phyloP scores from a whole-genome alignment of 129 eudicot genomes.

The Flaveria linearis region DNA sequence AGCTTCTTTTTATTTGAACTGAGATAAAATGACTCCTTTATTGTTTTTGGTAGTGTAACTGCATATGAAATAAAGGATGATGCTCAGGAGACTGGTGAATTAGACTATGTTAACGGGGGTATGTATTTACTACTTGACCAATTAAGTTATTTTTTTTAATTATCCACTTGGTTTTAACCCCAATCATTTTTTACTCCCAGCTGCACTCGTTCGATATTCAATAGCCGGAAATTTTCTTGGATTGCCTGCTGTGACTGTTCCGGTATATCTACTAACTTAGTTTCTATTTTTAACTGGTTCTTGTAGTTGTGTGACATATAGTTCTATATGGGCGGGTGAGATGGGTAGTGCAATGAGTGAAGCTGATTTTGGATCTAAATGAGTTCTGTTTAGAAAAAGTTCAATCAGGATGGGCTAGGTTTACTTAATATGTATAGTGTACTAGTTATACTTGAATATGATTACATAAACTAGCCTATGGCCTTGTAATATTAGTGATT shows the following conservation, averaged over 20 bases:
- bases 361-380: background rate
- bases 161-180: background rate
- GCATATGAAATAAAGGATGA: constrained; percentile 74
- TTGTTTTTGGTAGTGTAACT: constrained; percentile 59
- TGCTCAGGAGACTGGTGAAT: constrained; percentile 70
- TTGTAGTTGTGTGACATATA: background rate
- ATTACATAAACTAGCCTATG: background rate
- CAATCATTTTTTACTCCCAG: constrained; percentile 36
- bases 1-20: background rate
- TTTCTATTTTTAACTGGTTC: background rate
- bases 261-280: constrained; percentile 43
- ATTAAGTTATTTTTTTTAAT: background rate
- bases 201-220: constrained; percentile 81
- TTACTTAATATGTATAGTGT: too few relatives aligned
- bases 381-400: background rate
- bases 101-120: constrained; percentile 98
- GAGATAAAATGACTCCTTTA: background rate
- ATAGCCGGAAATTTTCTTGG: constrained; percentile 97
- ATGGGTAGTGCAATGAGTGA: background rate
- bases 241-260: constrained; percentile 91
- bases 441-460: background rate
- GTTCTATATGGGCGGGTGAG: background rate
- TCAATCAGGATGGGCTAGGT: too few relatives aligned
- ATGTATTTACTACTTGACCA: background rate
- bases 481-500: too few relatives aligned